These are phyloP conservation scores for Bacidia gigantensis DNA, from an alignment of 495 filamentous ascomycete species.

Conservation along the genomic window DNA sequence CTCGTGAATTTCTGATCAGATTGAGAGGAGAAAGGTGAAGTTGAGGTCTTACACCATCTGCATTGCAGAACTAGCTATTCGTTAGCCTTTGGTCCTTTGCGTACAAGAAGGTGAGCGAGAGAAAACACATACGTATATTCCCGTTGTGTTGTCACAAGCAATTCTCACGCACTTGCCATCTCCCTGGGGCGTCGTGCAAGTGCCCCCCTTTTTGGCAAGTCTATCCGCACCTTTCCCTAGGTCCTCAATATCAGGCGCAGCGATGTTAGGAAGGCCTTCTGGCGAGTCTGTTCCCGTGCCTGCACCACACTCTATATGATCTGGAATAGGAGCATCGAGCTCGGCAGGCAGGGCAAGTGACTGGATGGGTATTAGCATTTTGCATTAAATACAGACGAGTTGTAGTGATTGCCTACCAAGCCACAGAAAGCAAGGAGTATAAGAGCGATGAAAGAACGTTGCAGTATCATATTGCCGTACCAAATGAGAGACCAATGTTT, in stretches of 20 bases:
- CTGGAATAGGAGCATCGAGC: not conserved
- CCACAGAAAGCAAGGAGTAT: no score
- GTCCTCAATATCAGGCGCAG: not conserved
- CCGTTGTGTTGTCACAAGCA: not conserved
- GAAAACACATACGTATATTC: not conserved
- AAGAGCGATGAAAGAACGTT: no score
- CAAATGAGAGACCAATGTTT: no score
- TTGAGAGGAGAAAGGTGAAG: no score
- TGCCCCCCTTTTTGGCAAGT: not conserved
- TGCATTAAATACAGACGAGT: no score
- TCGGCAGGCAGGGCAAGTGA: not conserved
- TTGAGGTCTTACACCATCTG: not conserved
- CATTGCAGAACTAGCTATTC: not conserved
- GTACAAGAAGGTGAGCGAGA: not conserved
- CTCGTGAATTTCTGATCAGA: no score
- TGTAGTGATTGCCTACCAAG: no score
- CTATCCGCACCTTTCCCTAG: not conserved
- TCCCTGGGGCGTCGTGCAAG: not conserved
- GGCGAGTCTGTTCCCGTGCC: no score
- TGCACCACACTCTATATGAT: not conserved
- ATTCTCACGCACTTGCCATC: not conserved
- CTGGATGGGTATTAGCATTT: no score
- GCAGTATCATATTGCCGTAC: no score
- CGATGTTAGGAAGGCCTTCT: not conserved
- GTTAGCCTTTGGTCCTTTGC: not conserved